phyloP scores from a whole-genome alignment of 257 asterid species.

The Solanum raphanifolium region DNA sequence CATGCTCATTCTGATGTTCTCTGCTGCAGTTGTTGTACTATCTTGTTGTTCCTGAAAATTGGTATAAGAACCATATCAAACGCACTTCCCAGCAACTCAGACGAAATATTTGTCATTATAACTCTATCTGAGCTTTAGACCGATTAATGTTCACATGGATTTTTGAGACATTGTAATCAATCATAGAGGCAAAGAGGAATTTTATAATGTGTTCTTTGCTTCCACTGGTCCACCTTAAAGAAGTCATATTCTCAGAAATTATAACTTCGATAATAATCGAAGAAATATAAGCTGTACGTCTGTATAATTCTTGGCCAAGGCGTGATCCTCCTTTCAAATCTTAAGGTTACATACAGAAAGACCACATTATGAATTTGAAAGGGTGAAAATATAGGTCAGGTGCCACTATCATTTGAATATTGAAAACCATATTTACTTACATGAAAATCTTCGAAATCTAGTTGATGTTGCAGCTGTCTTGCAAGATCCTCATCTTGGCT shows the following conservation, averaged over 20 bases:
- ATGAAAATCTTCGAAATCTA: constrained; percentile 65
- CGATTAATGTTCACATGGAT: neutral
- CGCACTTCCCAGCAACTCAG: neutral
- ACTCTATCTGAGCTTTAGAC: neutral
- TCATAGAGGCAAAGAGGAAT: neutral
- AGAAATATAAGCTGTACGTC: neutral
- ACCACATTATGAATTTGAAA: neutral
- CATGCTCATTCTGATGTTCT: constrained; percentile 62
- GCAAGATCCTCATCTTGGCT: constrained; percentile 80
- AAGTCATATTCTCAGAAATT: neutral
- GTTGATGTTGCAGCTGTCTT: constrained; percentile 66
- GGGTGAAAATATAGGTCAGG: neutral
- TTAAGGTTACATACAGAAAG: neutral
- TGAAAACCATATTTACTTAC: constrained; percentile 20
- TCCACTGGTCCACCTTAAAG: neutral
- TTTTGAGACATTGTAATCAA: neutral
- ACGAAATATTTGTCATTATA: neutral
- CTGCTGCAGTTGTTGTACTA: constrained; percentile 36
- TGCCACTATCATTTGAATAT: neutral
- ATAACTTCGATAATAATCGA: neutral
- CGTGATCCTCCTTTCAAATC: neutral
- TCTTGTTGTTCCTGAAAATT: constrained; percentile 38
- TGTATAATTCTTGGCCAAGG: neutral
- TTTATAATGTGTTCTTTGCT: neutral
- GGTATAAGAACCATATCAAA: neutral